Percentiles rank a stretch among this genome's conserved stretches.
Evolutionary conservation across 2,329 filamentous ascomycete genomes (phyloP).

Genomic region (Penicillium janthinellum): DNA sequence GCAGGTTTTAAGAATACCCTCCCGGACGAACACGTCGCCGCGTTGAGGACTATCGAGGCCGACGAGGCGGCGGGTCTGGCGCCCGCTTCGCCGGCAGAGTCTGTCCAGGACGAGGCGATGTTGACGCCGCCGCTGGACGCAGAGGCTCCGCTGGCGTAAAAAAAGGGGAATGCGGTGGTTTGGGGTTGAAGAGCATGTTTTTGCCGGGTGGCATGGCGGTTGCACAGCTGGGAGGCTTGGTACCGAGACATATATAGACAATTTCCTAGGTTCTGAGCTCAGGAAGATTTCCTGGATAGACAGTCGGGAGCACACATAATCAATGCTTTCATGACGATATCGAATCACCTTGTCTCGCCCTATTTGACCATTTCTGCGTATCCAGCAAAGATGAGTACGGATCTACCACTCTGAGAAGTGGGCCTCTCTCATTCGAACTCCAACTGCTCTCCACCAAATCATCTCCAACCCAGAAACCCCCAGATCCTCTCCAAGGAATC

Average conservation of each 20-base stretch:
- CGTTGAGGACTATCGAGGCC: conserved; percentile 11
- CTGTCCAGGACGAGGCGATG: conserved; percentile 19
- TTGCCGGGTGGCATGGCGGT: background rate
- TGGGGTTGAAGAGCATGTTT: background rate
- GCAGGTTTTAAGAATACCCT: conserved; percentile 45
- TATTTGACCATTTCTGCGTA: background rate
- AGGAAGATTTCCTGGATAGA: background rate
- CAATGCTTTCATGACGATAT: background rate
- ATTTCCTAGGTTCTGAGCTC: background rate
- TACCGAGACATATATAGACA: background rate
- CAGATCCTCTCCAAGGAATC: conserved; percentile 42
- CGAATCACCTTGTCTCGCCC: background rate
- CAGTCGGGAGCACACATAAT: background rate
- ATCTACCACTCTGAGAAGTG: background rate
- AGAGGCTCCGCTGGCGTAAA: conserved; percentile 27
- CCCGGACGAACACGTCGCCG: conserved; percentile 31
- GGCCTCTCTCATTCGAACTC: too few species aligned
- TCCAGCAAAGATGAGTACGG: background rate
- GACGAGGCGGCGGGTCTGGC: conserved; percentile 7
- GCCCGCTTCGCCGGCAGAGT: conserved; percentile 3
- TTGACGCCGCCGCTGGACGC: conserved; percentile 38
- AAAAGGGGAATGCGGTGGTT: background rate
- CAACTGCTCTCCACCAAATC: background rate
- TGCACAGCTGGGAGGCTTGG: background rate
- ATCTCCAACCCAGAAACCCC: background rate